Base-by-base conservation (phyloP, 2,329 filamentous ascomycete species). In the Botrytis sinoallii region DNA sequence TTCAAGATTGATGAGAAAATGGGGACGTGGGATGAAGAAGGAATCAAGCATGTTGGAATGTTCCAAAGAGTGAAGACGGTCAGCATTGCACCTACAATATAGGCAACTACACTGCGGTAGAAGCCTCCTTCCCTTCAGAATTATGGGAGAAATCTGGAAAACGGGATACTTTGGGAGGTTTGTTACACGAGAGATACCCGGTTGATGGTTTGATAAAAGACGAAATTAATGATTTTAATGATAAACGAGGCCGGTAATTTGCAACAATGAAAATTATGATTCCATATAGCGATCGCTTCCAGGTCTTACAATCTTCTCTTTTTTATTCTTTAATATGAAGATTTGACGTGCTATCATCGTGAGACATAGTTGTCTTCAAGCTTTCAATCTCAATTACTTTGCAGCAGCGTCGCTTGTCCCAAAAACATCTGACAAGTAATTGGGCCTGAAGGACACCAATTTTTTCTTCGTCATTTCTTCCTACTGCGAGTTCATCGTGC, bases 31-130 rank as follows among this genome's bases (percentile, higher is more conserved):
- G 85, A 87, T 76, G 95, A 98, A 82, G 94, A 97, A 79, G 93
- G 92, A 7, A 95, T 97, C 71, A 85, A 88, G 77, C 94, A 97
- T 84, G 87, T 97, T 32, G 95, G 93, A 74, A 97, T 98, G 94
- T 97, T 88, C 76, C 78, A 82, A 75, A 84, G 88, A 48, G 74
- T 90, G 38, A 69, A 69, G 22, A 69, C n/a, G 55, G 55, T 73
- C 16, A 79, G 84, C 12, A 76, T 85, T 69, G 65, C 74, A 42
- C 71, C 64, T 25, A 18, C 38, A 16, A 40, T 35, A 57, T 57
- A 29, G 29, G 52, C n/a, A 57, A 14, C 16, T 57, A 3, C 29
- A 18, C n/a, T 57, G n/a, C 14, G 7, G 6, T 55, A 29, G n/a
- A 32, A 29, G n/a, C n/a, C 16, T 57, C n/a, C 6, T 55, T 29